Evolutionary conservation across 257 asterid species (phyloP).

Genomic region (Capsicum pubescens): DNA sequence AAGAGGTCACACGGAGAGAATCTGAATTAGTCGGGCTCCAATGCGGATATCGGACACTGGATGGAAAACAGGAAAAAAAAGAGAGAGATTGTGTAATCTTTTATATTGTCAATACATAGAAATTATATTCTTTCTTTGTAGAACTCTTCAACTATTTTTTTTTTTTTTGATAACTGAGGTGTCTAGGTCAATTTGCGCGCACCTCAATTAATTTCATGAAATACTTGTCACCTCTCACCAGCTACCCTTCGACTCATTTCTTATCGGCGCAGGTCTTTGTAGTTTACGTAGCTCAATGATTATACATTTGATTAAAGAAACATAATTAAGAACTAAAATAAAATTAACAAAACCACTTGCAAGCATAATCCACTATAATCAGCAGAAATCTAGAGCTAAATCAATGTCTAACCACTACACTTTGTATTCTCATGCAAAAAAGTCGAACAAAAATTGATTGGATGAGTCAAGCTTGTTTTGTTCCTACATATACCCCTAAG

Average conservation of each 20-base stretch:
- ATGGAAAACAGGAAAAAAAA: too few relatives aligned
- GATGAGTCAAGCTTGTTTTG: slow-evolving; percentile 24
- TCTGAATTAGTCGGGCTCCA: too few relatives aligned
- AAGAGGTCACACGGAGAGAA: too few relatives aligned
- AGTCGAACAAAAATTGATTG: slow-evolving; percentile 54
- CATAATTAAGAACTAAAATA: not conserved
- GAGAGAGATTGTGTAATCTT: not conserved
- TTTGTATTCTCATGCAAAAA: slow-evolving; percentile 54
- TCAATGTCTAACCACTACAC: slow-evolving; percentile 46
- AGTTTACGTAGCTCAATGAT: slow-evolving; percentile 4
- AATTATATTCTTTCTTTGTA: not conserved
- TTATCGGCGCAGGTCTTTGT: not conserved
- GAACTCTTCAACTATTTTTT: not conserved
- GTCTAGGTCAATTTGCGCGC: too few relatives aligned
- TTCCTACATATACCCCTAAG: slow-evolving; percentile 32
- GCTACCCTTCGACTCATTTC: not conserved
- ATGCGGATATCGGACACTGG: too few relatives aligned
- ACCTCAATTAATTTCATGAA: too few relatives aligned
- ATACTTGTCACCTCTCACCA: too few relatives aligned
- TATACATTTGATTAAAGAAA: not conserved
- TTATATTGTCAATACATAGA: not conserved
- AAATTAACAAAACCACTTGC: not conserved
- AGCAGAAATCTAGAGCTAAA: not conserved
- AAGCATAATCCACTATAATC: not conserved
- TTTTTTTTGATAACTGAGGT: too few relatives aligned